Evolutionary conservation across 441 rosid species (phyloP), one percentile per base, ranked within the genome.

Genomic region (Jatropha multifida): DNA sequence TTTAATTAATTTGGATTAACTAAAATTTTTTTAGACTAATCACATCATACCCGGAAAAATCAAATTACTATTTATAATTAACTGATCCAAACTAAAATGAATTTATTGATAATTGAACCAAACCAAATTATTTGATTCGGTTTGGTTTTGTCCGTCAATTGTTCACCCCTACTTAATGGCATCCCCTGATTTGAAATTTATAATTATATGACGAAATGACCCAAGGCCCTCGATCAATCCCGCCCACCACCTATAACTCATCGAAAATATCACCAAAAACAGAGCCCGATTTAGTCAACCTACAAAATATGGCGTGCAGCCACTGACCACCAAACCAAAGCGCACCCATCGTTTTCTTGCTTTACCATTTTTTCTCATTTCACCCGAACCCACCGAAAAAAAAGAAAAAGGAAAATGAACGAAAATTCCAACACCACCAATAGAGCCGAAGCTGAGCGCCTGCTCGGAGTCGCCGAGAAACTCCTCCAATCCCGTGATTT

Each of bases 401-500:
- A 32, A 32, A 32, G 2, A 32, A 32, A 32, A 32, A 32, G 2
- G 0, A 32, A 68, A 84, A 91, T 88, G 96, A 89, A 86, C 69
- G 85, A 76, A 7, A 80, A 78, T 60, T 64, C 88, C 12, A 89
- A 76, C 17, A 10, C 52, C 52, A 48, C 52, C 4, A 48, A n/a
- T 76, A 78, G 88, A 75, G 75, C 82, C 2, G 97, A 96, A 84
- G 98, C 96, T 9, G 89, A 91, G 49, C 96, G 97, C 58, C 87
- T 92, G 54, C 90, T 96, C 2, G 97, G 97, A 75, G 82, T 96
- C 72, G 89, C 97, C 13, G 93, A 91, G 84, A 96, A 92, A 83
- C 97, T 92, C 44, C 90, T 94, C 23, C 86, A 84, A 4, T 73
- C 83, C 0, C 88, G 92, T 17, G 97, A 96, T 85, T 86, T 91